Evolutionary conservation across 2,329 filamentous ascomycete genomes (phyloP).

Genomic region (Paramyrothecium sp.): DNA sequence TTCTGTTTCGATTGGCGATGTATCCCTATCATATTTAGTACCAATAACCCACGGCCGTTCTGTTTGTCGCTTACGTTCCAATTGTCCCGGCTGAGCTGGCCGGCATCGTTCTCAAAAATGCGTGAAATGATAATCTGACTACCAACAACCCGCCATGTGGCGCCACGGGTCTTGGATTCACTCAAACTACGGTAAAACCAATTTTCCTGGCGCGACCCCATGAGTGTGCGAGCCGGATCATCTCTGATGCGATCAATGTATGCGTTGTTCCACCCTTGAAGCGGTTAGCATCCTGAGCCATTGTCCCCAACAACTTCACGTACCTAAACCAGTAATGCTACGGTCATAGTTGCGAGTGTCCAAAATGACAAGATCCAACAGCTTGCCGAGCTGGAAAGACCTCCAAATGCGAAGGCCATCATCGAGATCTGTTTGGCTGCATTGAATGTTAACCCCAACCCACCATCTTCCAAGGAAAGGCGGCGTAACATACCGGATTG

Average conservation of each 20-base stretch:
- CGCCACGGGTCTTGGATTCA: constrained; percentile 59
- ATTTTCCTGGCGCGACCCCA: constrained; percentile 71
- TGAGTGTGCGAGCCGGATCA: constrained; percentile 65
- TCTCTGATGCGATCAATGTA: constrained; percentile 63
- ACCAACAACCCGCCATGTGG: constrained; percentile 69
- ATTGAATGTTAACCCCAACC: not conserved
- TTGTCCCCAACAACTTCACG: not conserved
- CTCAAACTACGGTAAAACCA: constrained; percentile 68
- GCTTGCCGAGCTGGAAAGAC: constrained; percentile 62
- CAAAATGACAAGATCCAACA: constrained; percentile 67
- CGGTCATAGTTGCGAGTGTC: constrained; percentile 70
- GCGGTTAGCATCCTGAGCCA: constrained; percentile 4
- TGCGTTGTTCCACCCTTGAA: constrained; percentile 51
- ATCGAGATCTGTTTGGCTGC: constrained; percentile 61
- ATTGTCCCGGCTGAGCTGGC: constrained; percentile 23
- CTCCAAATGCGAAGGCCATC: constrained; percentile 70
- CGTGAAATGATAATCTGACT: constrained; percentile 69
- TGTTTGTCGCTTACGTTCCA: constrained; percentile 22
- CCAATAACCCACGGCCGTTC: constrained; percentile 25
- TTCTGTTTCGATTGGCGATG: constrained; percentile 68
- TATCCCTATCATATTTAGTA: constrained; percentile 52
- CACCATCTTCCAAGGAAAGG: not conserved
- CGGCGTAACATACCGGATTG: constrained; percentile 18
- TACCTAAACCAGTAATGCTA: constrained; percentile 51
- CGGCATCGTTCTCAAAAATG: constrained; percentile 29